A percentile compares a stretch with the other conserved stretches of the same genome.
Evolutionary conservation across 768 basidiomycete genomes (phyloP).

Genomic region (Dictyophora rubrovolvata): DNA sequence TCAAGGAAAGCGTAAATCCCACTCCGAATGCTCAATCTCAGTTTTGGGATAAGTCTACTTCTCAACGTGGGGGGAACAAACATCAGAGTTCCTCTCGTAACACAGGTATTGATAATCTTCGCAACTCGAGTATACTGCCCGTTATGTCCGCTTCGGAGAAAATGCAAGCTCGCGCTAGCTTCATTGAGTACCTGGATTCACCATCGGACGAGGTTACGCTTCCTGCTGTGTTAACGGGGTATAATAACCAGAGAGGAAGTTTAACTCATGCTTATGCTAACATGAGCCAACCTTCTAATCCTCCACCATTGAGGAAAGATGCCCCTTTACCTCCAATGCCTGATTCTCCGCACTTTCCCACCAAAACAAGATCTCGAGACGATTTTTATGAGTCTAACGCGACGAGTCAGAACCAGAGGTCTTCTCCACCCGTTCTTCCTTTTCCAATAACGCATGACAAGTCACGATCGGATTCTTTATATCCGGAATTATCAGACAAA

Average conservation of each 20-base stretch:
- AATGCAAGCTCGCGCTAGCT: neutral
- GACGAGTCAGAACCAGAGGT: neutral
- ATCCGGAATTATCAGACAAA: neutral
- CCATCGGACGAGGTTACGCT: neutral
- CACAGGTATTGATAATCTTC: neutral
- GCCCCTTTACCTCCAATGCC: neutral
- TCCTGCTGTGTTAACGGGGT: neutral
- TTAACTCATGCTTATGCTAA: neutral
- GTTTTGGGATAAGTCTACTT: neutral
- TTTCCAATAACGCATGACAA: neutral
- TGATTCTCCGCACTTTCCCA: neutral
- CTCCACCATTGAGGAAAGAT: neutral
- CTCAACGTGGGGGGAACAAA: neutral
- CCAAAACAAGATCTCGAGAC: no score
- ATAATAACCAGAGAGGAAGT: neutral
- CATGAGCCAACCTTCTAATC: neutral
- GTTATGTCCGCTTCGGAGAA: no score
- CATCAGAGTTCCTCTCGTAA: neutral
- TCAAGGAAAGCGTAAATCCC: neutral
- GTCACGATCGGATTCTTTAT: neutral
- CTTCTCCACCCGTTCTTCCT: neutral
- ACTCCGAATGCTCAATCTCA: neutral
- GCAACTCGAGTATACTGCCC: neutral
- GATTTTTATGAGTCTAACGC: neutral
- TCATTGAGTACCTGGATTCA: neutral